Base-by-base conservation (phyloP, 768 basidiomycete species). In the Epithele typhae region DNA sequence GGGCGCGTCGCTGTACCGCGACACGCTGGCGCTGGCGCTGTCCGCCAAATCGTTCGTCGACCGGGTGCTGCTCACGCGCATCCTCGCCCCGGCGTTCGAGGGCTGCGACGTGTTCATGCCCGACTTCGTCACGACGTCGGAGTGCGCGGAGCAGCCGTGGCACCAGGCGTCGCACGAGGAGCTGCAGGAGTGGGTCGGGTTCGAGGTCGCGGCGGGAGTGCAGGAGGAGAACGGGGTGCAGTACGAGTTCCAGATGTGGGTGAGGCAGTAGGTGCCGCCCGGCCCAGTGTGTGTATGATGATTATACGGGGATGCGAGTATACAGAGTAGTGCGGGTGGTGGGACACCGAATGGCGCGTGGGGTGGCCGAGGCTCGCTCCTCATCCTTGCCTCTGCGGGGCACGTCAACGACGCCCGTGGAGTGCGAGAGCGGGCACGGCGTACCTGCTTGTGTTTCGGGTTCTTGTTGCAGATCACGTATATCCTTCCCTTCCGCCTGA, bases 161-260 rank as follows among this genome's bases (percentile, higher is more conserved):
- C 68, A 52, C 51, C 69, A 67, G 57, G 73, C 80, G 25, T 66
- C 75, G 14, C 82, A 90, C 55, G 69, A 71, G 17, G 83, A 80
- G 45, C 70, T 96, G 62, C 62, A 75, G 51, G 73, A 71, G 9
- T 98, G 92, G 92, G 80, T 79, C 0, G 92, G 84, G 24, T 87
- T 86, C 57, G 78, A 84, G 10, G 88, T 94, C 39, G 76, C 84
- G 11, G 69, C 74, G 51, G 92, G 89, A 3, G 67, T 78, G 58
- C 84, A 89, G 64, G 79, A 81, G 62, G 92, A 96, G 66, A 86
- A 87, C 45, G 90, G 84, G 9, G 72, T 91, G 37, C 72, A 76
- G 54, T 99, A 94, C 64, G 87, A 90, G 69, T 96, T 84, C 66
- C 90, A 99, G 71, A 92, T 99, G 92, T 99, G 95, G 95, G 74